phyloP scores from a whole-genome alignment of 2,329 filamentous ascomycete genomes.

The Cladosporium sp. region DNA sequence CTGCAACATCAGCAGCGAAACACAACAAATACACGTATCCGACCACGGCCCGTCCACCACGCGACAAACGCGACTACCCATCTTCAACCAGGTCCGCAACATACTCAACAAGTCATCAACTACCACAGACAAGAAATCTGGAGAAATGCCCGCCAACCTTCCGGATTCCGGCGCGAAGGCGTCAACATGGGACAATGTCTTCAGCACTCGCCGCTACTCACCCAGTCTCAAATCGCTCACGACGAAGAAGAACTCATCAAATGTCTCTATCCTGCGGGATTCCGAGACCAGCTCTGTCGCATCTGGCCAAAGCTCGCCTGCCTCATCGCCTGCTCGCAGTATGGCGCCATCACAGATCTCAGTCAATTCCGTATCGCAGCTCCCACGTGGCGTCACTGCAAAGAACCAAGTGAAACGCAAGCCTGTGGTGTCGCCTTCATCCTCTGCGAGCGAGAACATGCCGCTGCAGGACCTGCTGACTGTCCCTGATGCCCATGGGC shows the following conservation, averaged over 20 bases:
- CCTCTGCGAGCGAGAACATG: slow-evolving; percentile 26
- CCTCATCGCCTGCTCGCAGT: slow-evolving; percentile 25
- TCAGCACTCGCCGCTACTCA: slow-evolving; percentile 23
- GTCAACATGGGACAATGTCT: slow-evolving; percentile 24
- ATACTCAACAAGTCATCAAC: slow-evolving; percentile 32
- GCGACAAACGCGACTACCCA: slow-evolving; percentile 32
- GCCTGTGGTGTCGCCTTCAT: slow-evolving; percentile 21
- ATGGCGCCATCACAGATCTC: slow-evolving; percentile 19
- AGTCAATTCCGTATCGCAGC: slow-evolving; percentile 17
- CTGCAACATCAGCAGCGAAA: slow-evolving; percentile 22
- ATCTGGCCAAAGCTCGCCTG: slow-evolving; percentile 21
- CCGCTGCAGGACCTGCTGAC: slow-evolving; percentile 22
- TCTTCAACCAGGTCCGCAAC: slow-evolving; percentile 37
- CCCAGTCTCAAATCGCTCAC: slow-evolving; percentile 21
- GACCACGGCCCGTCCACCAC: slow-evolving; percentile 21
- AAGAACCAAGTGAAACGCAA: slow-evolving; percentile 29
- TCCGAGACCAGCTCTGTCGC: slow-evolving; percentile 25
- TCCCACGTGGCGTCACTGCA: slow-evolving; percentile 12
- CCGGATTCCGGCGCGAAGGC: slow-evolving; percentile 23
- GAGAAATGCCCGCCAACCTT: slow-evolving; percentile 26
- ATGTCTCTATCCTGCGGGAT: slow-evolving; percentile 28
- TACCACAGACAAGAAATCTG: slow-evolving; percentile 21
- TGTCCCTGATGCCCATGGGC: not conserved
- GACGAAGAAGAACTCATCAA: slow-evolving; percentile 22
- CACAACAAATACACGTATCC: slow-evolving; percentile 12